Conservation (phyloP, 2,329 filamentous ascomycete genomes). For the Aureobasidium sp. region DNA sequence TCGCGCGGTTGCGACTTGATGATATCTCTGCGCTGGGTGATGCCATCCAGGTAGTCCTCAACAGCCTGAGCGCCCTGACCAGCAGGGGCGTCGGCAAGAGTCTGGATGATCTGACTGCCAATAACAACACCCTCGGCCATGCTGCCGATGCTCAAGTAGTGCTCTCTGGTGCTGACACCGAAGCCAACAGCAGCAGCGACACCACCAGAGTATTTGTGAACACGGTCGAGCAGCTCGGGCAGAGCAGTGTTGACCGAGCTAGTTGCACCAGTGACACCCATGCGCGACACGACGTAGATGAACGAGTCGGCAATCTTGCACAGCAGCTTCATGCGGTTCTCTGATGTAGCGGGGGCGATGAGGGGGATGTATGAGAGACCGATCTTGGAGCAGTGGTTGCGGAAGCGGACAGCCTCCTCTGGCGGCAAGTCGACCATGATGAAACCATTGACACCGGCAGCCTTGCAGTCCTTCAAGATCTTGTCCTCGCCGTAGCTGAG, state of each 20-base stretch:
- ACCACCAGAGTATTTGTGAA: conserved; percentile 88
- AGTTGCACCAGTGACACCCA: conserved; percentile 90
- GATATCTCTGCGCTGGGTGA: conserved; percentile 46
- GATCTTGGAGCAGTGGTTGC: conserved; percentile 71
- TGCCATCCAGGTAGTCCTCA: conserved; percentile 76
- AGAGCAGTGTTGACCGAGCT: conserved; percentile 76
- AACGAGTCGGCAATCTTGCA: conserved; percentile 97
- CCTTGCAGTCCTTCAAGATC: conserved; percentile 75
- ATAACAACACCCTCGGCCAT: conserved; percentile 94
- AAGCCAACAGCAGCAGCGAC: conserved; percentile 90
- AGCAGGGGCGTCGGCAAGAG: conserved; percentile 60
- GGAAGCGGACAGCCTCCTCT: conserved; percentile 90
- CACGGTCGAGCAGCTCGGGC: conserved; percentile 71
- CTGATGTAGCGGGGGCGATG: conserved; percentile 88
- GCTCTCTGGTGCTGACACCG: conserved; percentile 89
- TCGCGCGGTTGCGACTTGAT: conserved; percentile 50
- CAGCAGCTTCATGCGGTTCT: conserved; percentile 87
- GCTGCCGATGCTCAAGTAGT: conserved; percentile 77
- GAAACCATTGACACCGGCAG: conserved; percentile 86
- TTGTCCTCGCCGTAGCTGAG: conserved; percentile 89
- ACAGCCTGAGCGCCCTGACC: conserved; percentile 66
- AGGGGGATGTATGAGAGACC: conserved; percentile 93
- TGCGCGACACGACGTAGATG: conserved; percentile 95
- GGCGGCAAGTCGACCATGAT: conserved; percentile 94
- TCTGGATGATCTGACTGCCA: conserved; percentile 88